A percentile compares a stretch with the other conserved stretches of the same genome.
These are phyloP conservation scores for Claviceps quebecensis DNA, from an alignment of 2,329 filamentous ascomycete species.

Conservation along the genomic window DNA sequence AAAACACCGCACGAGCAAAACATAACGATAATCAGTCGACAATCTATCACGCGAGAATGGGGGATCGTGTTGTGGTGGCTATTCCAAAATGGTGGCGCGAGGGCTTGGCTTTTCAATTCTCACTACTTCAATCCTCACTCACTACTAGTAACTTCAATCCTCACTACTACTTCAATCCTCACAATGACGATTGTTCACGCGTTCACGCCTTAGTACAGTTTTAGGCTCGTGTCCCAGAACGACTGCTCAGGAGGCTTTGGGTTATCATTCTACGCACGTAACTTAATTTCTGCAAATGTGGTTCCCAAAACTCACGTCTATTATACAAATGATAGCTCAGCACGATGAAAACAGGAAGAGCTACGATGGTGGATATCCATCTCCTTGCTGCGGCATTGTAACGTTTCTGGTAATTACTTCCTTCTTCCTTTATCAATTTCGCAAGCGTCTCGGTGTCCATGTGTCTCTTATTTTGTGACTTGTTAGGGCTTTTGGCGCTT, in stretches of 20 bases:
- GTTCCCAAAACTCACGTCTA: conserved; percentile 23
- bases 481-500: background rate
- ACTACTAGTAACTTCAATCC: too few relatives aligned
- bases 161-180: background rate
- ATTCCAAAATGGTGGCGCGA: too few relatives aligned
- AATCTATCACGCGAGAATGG: too few relatives aligned
- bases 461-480: conserved; percentile 2
- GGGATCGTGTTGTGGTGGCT: too few relatives aligned
- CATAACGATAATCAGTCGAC: too few relatives aligned
- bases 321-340: conserved; percentile 41
- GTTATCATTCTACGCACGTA: background rate
- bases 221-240: conserved; percentile 2
- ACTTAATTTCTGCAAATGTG: background rate
- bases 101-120: too few relatives aligned
- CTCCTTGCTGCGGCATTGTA: conserved; percentile 31
- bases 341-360: conserved; percentile 39
- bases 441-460: conserved; percentile 9
- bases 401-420: conserved; percentile 25
- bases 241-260: background rate
- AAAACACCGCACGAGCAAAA: too few relatives aligned
- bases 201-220: background rate
- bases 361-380: conserved; percentile 34
- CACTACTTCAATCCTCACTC: background rate
- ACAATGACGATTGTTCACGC: background rate
- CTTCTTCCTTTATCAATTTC: conserved; percentile 8